Conservation (phyloP, 2,329 filamentous ascomycete genomes). For the Elsinoe ampelina region DNA sequence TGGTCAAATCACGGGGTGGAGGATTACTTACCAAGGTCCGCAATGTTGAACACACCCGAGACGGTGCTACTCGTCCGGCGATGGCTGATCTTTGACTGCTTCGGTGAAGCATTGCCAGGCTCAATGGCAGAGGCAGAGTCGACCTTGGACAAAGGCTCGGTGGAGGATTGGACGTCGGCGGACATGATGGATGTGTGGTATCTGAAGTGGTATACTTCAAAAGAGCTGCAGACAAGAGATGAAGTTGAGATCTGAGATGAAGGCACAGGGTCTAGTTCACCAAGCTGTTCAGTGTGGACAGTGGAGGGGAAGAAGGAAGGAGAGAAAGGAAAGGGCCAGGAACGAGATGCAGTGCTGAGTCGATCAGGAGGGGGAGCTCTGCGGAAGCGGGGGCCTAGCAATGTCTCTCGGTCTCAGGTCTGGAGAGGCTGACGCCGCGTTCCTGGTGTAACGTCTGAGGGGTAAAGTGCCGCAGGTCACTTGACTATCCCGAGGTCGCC, state of each 20-base stretch:
- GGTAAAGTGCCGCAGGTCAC: slow-evolving; percentile 12
- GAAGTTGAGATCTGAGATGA: background rate
- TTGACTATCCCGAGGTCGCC: background rate
- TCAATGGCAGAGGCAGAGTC: slow-evolving; percentile 77
- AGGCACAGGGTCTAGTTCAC: slow-evolving; percentile 1
- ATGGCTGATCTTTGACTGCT: slow-evolving; percentile 56
- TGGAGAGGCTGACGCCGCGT: slow-evolving; percentile 4
- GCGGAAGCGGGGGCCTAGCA: slow-evolving; percentile 8
- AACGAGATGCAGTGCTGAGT: slow-evolving; percentile 10
- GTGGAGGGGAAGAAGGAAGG: slow-evolving; percentile 11
- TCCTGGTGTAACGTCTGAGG: slow-evolving; percentile 13
- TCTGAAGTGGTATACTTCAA: background rate
- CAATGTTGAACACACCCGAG: slow-evolving; percentile 70
- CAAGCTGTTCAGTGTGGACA: background rate
- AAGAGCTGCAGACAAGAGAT: background rate
- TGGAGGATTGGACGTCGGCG: slow-evolving; percentile 29
- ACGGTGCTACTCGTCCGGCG: slow-evolving; percentile 64
- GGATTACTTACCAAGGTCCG: slow-evolving; percentile 63
- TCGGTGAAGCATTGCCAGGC: slow-evolving; percentile 54
- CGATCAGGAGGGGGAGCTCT: slow-evolving; percentile 1
- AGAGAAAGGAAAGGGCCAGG: slow-evolving; percentile 10
- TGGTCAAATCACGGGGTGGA: background rate
- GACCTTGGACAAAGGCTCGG: slow-evolving; percentile 64
- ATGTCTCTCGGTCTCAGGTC: background rate
- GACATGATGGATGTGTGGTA: slow-evolving; percentile 36